Conservation (phyloP, 331 rosid species). For the Rhamnella rubrinervis region DNA sequence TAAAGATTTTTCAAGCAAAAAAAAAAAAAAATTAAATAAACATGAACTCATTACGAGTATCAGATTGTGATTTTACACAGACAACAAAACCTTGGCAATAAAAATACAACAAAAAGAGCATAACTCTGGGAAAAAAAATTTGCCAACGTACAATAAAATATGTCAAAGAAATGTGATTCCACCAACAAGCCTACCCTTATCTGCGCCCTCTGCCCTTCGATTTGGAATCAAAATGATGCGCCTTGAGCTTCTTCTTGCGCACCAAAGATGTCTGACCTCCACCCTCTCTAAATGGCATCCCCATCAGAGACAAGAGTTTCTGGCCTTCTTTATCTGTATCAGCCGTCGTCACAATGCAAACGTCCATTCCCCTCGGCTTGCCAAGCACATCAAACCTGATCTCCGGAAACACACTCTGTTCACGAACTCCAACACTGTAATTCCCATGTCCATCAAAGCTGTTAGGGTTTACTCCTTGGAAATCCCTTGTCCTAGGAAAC, state of each 20-base stretch:
- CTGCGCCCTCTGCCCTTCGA: conserved; percentile 52
- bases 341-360: conserved; percentile 76
- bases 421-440: conserved; percentile 58
- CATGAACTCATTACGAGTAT: too few species aligned
- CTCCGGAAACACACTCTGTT: conserved; percentile 89
- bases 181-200: conserved; percentile 17
- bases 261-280: conserved; percentile 32
- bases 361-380: conserved; percentile 87
- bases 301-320: conserved; percentile 74
- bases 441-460: conserved; percentile 95
- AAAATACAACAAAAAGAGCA: neutral
- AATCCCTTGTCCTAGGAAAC: conserved; percentile 93
- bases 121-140: conserved; percentile 23
- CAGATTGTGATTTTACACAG: conserved; percentile 3
- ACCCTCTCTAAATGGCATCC: conserved; percentile 92
- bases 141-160: neutral
- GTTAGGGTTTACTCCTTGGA: conserved; percentile 75
- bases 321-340: conserved; percentile 79
- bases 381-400: conserved; percentile 57
- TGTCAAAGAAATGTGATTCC: conserved; percentile 20
- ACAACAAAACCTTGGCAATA: neutral
- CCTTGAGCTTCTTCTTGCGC: conserved; percentile 80
- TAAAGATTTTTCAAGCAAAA: too few species aligned
- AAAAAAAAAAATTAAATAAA: too few species aligned
- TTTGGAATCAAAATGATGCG: conserved; percentile 89